Percentiles rank a stretch among this genome's conserved stretches.
phyloP scores from a whole-genome alignment of 2,329 filamentous ascomycete species.

The Beauveria bassiana region DNA sequence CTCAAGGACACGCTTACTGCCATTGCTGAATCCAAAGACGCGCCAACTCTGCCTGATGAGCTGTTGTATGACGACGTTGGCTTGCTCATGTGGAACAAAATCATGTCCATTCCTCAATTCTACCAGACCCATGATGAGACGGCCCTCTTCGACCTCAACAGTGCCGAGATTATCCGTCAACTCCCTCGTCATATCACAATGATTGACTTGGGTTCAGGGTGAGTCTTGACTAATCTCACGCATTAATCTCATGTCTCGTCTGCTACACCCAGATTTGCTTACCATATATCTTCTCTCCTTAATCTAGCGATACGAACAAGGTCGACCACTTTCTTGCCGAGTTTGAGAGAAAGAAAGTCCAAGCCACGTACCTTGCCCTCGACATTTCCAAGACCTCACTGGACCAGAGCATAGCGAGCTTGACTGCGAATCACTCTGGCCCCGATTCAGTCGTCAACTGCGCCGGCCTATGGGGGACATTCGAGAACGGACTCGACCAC shows the following conservation, averaged over 20 bases:
- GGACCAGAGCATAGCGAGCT: constrained; percentile 25
- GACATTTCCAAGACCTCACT: constrained; percentile 32
- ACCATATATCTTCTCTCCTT: constrained; percentile 9
- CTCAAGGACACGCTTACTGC: constrained; percentile 20
- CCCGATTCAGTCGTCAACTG: constrained; percentile 23
- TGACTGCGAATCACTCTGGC: constrained; percentile 22
- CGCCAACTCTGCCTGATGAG: constrained; percentile 31
- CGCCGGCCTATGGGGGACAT: constrained; percentile 33
- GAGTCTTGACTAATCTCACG: constrained; percentile 18
- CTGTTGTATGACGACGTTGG: constrained; percentile 32
- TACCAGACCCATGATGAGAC: constrained; percentile 36
- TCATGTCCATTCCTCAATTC: constrained; percentile 31
- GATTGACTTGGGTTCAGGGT: constrained; percentile 36
- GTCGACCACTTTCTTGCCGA: constrained; percentile 29
- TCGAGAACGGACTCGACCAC: constrained; percentile 27
- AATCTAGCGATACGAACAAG: constrained; percentile 31
- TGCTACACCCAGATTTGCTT: constrained; percentile 7
- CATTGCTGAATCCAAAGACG: constrained; percentile 17
- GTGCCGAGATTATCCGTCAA: constrained; percentile 25
- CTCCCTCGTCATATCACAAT: constrained; percentile 25
- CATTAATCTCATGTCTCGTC: constrained; percentile 9
- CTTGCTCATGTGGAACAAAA: constrained; percentile 32
- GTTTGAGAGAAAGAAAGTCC: constrained; percentile 24
- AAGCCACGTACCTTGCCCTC: constrained; percentile 30
- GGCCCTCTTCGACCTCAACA: constrained; percentile 26